phyloP scores from a whole-genome alignment of 805 yeast species.

The Saccharomycopsis schoenii region DNA sequence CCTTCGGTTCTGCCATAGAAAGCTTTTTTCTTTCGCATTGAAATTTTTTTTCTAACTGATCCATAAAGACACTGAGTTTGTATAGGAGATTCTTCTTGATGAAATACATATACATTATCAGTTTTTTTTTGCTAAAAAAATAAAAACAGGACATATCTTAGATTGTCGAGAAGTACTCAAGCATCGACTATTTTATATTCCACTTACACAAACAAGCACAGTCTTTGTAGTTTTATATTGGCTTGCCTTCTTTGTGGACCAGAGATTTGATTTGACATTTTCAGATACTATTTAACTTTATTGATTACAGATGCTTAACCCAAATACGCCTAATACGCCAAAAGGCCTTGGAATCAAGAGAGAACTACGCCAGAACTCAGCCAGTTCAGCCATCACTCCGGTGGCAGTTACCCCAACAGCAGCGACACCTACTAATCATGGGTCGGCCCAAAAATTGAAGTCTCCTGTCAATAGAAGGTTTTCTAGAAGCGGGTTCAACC shows the following conservation, averaged over 20 bases:
- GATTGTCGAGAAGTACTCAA: too few relatives aligned
- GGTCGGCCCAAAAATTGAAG: neutral
- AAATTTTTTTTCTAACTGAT: neutral
- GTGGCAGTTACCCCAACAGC: neutral
- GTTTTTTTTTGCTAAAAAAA: too few relatives aligned
- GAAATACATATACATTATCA: too few relatives aligned
- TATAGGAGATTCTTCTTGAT: too few relatives aligned
- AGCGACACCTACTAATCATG: neutral
- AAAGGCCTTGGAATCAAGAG: neutral
- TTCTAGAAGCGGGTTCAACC: constrained; percentile 13
- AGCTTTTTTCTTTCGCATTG: neutral
- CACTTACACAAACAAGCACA: too few relatives aligned
- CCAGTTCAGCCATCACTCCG: neutral
- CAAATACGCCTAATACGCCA: neutral
- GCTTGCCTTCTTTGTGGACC: too few relatives aligned
- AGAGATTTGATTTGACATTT: neutral
- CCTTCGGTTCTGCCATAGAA: neutral
- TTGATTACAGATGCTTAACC: neutral
- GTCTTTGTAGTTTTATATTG: too few relatives aligned
- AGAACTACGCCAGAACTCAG: neutral
- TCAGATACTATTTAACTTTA: neutral
- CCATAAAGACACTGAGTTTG: too few relatives aligned
- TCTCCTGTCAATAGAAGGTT: constrained; percentile 6
- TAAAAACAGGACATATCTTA: too few relatives aligned
- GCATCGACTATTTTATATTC: too few relatives aligned